Evolutionary conservation across 192 early-diverging fungal species (phyloP), one percentile per base, ranked within the genome.

Genomic region (Coemansia sp.): DNA sequence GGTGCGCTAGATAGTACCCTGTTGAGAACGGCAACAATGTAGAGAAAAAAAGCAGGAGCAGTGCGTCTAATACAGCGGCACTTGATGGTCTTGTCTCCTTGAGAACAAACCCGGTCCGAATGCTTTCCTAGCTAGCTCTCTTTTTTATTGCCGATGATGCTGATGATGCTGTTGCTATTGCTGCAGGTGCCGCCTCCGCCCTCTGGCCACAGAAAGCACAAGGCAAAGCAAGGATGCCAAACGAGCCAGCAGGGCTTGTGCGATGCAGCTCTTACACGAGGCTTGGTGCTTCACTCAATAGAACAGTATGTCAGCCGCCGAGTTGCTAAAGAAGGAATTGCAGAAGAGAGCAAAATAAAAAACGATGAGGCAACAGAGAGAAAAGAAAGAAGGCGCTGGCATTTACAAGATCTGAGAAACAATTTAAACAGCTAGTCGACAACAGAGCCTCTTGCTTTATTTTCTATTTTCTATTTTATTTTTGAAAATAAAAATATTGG

Each of bases 51-150:
- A 53, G 20, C 50, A 41, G 56, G 56, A 58, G 39, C 56, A 58
- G 56, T 58, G 56, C 56, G 37, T 39, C 56, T 58, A 58, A 58
- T 58, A 39, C 56, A 58, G 56, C 56, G 56, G 37, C 56, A 58
- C 56, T 58, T 58, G n/a, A 41, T 58, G 32, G 38, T 58, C 56
- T 37, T 40, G 50, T 22, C 50, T 12, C 22, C 50, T 58, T 40
- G 10, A 58, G 13, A 58, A 39, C 5, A 48, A 32, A 32, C 32
- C 32, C 46, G 12, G 46, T 48, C 46, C 46, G 12, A 14, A 48
- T 14, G n/a, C 46, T 48, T n/a, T 48, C 2, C 46, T 48, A 48
- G n/a, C 32, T 32, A 32, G 55, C 25, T 22, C 55, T 39, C 19
- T 20, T 53, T 5, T 49, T 53, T 22, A 22, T 37, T 58, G 56